Evolutionary conservation across 2,329 filamentous ascomycete genomes (phyloP).

Genomic region (Pseudopithomyces chartarum): DNA sequence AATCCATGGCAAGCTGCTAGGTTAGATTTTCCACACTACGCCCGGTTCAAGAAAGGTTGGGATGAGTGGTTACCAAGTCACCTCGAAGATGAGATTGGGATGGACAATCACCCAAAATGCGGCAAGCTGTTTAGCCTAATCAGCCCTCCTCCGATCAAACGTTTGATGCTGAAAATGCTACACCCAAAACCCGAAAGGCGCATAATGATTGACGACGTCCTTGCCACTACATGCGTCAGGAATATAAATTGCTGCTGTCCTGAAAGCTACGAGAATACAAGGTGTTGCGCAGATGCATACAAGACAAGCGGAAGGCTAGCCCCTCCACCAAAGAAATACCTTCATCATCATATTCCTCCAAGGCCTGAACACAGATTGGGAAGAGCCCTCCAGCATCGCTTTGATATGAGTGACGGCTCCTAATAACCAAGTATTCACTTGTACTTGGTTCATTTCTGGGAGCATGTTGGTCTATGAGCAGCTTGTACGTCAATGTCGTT

Average conservation of each 20-base stretch:
- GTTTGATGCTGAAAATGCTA: slow-evolving; percentile 79
- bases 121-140: slow-evolving; percentile 70
- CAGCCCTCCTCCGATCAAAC: slow-evolving; percentile 67
- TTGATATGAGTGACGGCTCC: too few species aligned
- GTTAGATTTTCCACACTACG: slow-evolving; percentile 61
- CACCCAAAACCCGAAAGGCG: slow-evolving; percentile 76
- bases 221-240: slow-evolving; percentile 74
- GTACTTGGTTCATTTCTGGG: too few species aligned
- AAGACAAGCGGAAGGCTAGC: slow-evolving; percentile 36
- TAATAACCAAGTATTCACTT: too few species aligned
- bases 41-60: slow-evolving; percentile 70
- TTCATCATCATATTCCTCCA: slow-evolving; percentile 52
- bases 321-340: slow-evolving; percentile 45
- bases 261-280: slow-evolving; percentile 69
- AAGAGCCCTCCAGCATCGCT: slow-evolving; percentile 43
- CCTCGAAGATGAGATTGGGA: slow-evolving; percentile 55
- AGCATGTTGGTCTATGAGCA: too few species aligned
- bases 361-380: slow-evolving; percentile 43
- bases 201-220: slow-evolving; percentile 69
- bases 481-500: too few species aligned
- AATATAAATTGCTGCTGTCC: slow-evolving; percentile 78
- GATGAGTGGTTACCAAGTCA: slow-evolving; percentile 67
- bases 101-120: slow-evolving; percentile 66
- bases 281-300: slow-evolving; percentile 64
- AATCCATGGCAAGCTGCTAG: slow-evolving; percentile 76